A percentile compares a stretch with the other conserved stretches of the same genome.
Evolutionary conservation across 2,329 filamentous ascomycete species (phyloP).

Genomic region (Tolypocladium pustulatum): DNA sequence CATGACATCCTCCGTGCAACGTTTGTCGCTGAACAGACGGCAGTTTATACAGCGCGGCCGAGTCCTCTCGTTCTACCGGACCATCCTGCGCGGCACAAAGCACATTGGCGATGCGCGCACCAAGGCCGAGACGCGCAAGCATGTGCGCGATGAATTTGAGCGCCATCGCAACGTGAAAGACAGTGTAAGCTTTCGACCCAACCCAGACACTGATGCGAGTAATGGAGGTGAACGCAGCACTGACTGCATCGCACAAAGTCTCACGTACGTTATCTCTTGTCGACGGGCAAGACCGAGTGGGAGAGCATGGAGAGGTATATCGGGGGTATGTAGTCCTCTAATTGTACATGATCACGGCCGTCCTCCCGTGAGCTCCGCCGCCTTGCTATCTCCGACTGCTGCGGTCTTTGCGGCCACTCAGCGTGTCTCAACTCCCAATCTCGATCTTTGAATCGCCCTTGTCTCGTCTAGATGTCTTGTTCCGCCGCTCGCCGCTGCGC

Average conservation of each 20-base stretch:
- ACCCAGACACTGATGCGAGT: not conserved
- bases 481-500: not conserved
- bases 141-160: slow-evolving; percentile 51
- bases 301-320: slow-evolving; percentile 44
- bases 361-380: not conserved
- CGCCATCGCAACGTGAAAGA: slow-evolving; percentile 46
- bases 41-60: slow-evolving; percentile 50
- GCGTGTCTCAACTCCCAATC: not conserved
- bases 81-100: slow-evolving; percentile 43
- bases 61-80: slow-evolving; percentile 47
- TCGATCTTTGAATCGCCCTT: not conserved
- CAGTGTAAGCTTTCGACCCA: slow-evolving; percentile 30
- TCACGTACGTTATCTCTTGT: slow-evolving; percentile 53
- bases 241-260: slow-evolving; percentile 23
- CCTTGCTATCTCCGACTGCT: not conserved
- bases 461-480: not conserved
- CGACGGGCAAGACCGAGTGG: slow-evolving; percentile 56
- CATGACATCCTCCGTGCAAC: not conserved
- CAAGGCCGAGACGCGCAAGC: slow-evolving; percentile 43
- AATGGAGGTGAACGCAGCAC: not conserved
- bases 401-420: not conserved
- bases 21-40: not conserved
- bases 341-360: slow-evolving; percentile 13
- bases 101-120: slow-evolving; percentile 40
- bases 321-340: slow-evolving; percentile 20